phyloP scores from a whole-genome alignment of 805 yeast genomes.

The Ogataea methylovora region DNA sequence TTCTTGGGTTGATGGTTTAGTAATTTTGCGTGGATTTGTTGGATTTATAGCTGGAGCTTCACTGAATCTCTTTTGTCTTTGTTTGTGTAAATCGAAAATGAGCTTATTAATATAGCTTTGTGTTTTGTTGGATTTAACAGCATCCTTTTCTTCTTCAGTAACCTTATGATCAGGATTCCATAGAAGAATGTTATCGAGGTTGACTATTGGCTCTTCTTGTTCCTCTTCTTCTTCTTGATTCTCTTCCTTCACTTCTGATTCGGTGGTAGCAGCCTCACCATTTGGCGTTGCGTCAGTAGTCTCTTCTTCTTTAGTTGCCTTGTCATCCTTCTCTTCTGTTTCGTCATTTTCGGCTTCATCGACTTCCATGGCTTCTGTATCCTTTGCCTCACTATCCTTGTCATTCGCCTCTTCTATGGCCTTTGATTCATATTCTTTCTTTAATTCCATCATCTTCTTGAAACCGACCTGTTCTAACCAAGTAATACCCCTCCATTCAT shows the following conservation, averaged over 20 bases:
- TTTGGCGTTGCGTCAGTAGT: neutral
- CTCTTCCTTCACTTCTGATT: constrained; percentile 1
- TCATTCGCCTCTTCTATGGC: constrained; percentile 4
- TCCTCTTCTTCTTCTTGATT: constrained; percentile 2
- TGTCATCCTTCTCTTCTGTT: constrained; percentile 1
- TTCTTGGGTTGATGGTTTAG: constrained; percentile 37
- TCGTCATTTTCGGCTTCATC: neutral
- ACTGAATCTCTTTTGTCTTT: constrained; percentile 39
- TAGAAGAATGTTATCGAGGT: constrained; percentile 18
- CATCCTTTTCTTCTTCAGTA: constrained; percentile 16
- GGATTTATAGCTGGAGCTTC: constrained; percentile 3
- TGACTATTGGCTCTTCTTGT: constrained; percentile 9
- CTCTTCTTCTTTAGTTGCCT: neutral
- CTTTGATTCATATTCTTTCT: constrained; percentile 7
- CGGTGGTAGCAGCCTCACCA: neutral
- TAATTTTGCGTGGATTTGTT: constrained; percentile 7
- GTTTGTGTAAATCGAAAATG: constrained; percentile 39
- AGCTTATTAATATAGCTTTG: constrained; percentile 35
- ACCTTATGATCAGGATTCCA: constrained; percentile 21
- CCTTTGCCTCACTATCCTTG: constrained; percentile 6
- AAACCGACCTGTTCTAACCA: constrained; percentile 52
- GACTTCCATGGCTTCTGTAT: constrained; percentile 1
- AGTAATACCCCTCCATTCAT: constrained; percentile 40
- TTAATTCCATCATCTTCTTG: constrained; percentile 23
- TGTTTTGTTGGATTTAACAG: constrained; percentile 12